A percentile compares a stretch with the other conserved stretches of the same genome.
Evolutionary conservation across 1,284 basidiomycete species (phyloP).

Genomic region (Boletus semigastroideus): DNA sequence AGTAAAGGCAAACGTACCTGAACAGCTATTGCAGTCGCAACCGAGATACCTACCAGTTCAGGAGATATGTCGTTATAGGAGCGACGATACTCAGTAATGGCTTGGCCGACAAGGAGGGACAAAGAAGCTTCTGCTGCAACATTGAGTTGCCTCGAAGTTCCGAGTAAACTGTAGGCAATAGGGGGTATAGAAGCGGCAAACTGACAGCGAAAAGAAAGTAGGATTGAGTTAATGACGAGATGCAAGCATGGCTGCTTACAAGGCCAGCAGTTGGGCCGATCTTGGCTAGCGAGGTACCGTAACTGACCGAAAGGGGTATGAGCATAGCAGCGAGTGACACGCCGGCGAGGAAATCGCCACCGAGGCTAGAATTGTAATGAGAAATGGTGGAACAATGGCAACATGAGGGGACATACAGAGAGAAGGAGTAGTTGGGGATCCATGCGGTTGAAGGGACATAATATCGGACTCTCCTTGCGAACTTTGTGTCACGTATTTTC

Average conservation of each 20-base stretch:
- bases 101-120: slow-evolving; percentile 86
- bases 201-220: slow-evolving; percentile 34
- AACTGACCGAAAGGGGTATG: slow-evolving; percentile 91
- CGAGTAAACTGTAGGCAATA: slow-evolving; percentile 82
- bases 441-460: slow-evolving; percentile 74
- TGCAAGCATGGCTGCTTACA: slow-evolving; percentile 46
- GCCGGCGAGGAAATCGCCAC: slow-evolving; percentile 82
- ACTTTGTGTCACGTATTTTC: slow-evolving; percentile 28
- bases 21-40: slow-evolving; percentile 78
- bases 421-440: slow-evolving; percentile 81
- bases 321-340: slow-evolving; percentile 87
- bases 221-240: slow-evolving; percentile 10
- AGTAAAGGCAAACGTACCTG: slow-evolving; percentile 53
- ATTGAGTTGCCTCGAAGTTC: slow-evolving; percentile 78
- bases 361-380: slow-evolving; percentile 49
- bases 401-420: slow-evolving; percentile 51
- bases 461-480: slow-evolving; percentile 47
- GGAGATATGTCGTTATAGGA: slow-evolving; percentile 45
- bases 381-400: neutral
- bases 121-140: slow-evolving; percentile 92
- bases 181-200: slow-evolving; percentile 81
- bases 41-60: slow-evolving; percentile 59
- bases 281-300: slow-evolving; percentile 83
- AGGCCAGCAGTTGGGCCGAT: slow-evolving; percentile 82
- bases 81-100: slow-evolving; percentile 70